Base-by-base conservation (phyloP, 2,329 filamentous ascomycete genomes). In the Calonectria multiphialidica region DNA sequence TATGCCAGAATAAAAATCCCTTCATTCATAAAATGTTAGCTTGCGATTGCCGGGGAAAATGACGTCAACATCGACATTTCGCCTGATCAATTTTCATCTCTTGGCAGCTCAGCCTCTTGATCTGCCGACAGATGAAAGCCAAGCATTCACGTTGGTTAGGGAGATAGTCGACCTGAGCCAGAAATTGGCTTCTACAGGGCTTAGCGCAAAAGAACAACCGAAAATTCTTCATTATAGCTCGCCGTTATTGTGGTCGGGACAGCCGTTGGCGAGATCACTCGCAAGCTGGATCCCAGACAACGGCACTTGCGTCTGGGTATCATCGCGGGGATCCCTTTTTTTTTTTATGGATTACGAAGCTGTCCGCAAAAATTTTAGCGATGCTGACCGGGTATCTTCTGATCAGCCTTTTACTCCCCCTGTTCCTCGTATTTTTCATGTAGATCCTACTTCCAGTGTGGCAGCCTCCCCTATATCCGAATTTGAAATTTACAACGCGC, bases 361-460 rank as follows among this genome's bases (percentile, higher is more conserved):
- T 30, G 28, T 40, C 23, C 3, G 53, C 53, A 28, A 16, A 8
- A 59, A 45, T 4, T 40, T 25, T 37, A 59, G 53, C 53, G n/a
- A 59, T 15, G 8, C 13, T n/a, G 53, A 40, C 13, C n/a, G 15
- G 53, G 37, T 37, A 33, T 37, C 53, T 23, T 40, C 53, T 47
- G 15, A 59, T 59, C 33, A 16, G 33, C 53, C 53, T 59, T 40
- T 23, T 59, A n/a, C 5, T 59, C 53, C 53, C 53, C 53, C 53
- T 59, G 53, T 28, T 59, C 53, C 53, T 59, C 53, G 53, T 59
- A 59, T 59, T 59, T 5, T 40, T 59, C 53, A 59, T 59, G 53
- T 37, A 37, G 53, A 59, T 59, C 53, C 33, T 59, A 59, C 33
- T 59, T 59, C 53, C 53, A 59, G 21, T 8, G 33, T 40, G 25